A percentile compares a stretch with the other conserved stretches of the same genome.
These are phyloP conservation scores for Jamesozyma hellenica DNA, from an alignment of 805 yeast genomes.

Conservation along the genomic window DNA sequence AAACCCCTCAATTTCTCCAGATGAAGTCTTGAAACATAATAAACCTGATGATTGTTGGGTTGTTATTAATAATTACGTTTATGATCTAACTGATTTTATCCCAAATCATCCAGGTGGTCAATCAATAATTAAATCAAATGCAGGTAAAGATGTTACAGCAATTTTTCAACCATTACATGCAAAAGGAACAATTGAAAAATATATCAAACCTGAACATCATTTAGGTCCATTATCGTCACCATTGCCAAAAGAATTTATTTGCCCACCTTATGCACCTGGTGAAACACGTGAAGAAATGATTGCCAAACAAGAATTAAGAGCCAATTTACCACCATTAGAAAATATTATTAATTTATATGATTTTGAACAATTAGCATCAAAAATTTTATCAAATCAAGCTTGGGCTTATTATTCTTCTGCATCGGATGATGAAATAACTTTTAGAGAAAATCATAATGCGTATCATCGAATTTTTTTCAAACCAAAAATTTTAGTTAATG, in stretches of 20 bases:
- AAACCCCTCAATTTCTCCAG: constrained; percentile 19
- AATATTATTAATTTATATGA: constrained; percentile 72
- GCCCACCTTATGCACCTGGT: constrained; percentile 28
- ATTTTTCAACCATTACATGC: constrained; percentile 88
- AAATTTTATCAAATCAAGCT: constrained; percentile 65
- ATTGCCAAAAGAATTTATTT: constrained; percentile 23
- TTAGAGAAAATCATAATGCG: constrained; percentile 85
- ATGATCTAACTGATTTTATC: constrained; percentile 65
- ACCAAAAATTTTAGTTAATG: constrained; percentile 77
- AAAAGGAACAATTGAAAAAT: constrained; percentile 65
- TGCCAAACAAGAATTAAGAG: constrained; percentile 23
- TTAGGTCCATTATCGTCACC: constrained; percentile 44
- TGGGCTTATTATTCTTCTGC: constrained; percentile 93
- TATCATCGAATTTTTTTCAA: constrained; percentile 81
- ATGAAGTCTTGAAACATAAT: constrained; percentile 59
- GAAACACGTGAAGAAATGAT: constrained; percentile 26
- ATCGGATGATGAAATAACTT: constrained; percentile 83
- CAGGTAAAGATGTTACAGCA: constrained; percentile 74
- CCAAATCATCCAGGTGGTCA: constrained; percentile 75
- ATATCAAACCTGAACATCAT: constrained; percentile 47
- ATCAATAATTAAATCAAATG: constrained; percentile 67
- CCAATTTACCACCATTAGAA: constrained; percentile 55
- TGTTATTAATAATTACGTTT: constrained; percentile 66
- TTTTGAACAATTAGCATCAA: constrained; percentile 77
- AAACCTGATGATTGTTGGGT: constrained; percentile 77